Percentiles rank a stretch among this genome's conserved stretches.
Evolutionary conservation across 345 rosid species (phyloP).

Genomic region (Eucalyptus erythrocorys): DNA sequence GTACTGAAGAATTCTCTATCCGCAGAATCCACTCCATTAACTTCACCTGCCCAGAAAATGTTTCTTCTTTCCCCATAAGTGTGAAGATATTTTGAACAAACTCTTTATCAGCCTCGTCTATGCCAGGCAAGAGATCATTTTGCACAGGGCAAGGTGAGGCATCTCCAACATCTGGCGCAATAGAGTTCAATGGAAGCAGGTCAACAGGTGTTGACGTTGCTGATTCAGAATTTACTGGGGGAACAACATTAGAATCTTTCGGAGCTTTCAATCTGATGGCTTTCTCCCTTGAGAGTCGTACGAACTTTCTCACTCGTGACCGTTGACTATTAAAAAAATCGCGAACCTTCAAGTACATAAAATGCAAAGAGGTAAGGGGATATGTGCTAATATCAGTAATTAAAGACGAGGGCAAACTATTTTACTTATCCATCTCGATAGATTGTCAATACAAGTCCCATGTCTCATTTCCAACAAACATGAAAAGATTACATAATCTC

Average conservation of each 20-base stretch:
- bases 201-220: constrained; percentile 16
- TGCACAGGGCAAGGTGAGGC: constrained; percentile 34
- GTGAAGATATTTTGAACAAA: constrained; percentile 67
- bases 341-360: constrained; percentile 38
- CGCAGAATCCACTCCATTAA: constrained; percentile 89
- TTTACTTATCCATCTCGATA: background rate
- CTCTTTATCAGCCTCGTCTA: constrained; percentile 53
- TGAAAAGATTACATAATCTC: background rate
- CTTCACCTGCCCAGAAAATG: constrained; percentile 86
- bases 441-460: background rate
- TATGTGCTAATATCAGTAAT: background rate
- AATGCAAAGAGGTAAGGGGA: background rate
- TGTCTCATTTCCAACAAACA: background rate
- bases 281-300: constrained; percentile 76
- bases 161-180: constrained; percentile 37
- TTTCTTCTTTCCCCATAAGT: constrained; percentile 65
- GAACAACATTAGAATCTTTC: constrained; percentile 9
- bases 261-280: constrained; percentile 19
- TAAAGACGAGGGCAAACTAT: background rate
- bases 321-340: constrained; percentile 85
- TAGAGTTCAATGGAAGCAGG: constrained; percentile 35
- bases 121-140: constrained; percentile 40
- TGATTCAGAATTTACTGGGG: constrained; percentile 21
- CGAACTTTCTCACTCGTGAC: constrained; percentile 73
- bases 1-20: constrained; percentile 64